Base-by-base conservation (phyloP, 2,329 filamentous ascomycete species). In the Xylariomycetidae sp. region DNA sequence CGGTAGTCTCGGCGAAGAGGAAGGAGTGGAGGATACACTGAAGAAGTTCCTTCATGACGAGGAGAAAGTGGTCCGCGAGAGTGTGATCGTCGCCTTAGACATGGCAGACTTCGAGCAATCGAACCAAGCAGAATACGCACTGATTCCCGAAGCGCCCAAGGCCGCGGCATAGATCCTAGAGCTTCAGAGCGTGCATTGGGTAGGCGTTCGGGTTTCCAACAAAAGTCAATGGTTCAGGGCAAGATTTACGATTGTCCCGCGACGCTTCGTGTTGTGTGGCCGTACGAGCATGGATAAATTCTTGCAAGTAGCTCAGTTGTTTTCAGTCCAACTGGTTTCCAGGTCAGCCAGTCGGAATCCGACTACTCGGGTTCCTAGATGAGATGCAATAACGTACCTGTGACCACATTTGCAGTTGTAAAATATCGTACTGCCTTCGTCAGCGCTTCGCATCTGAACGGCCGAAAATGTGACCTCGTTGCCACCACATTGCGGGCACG, bases 51-150 rank as follows among this genome's bases (percentile, higher is more conserved):
- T 97, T 45, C 69, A 95, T 44, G 94, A 98, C 59, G 80, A 88
- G 41, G 90, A 97, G 62, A 80, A 86, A 59, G 89, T 98, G 5
- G 92, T 98, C 26, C 79, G 88, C 39, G 92, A 98, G 57, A 97
- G 90, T 61, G 82, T 95, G 25, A 80, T 96, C 50, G 92, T 98
- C 36, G 92, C 92, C 27, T 71, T 98, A 46, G 92, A 98, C 61
- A 98, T 98, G 88, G 92, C 89, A 9, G 90, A 96, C 56, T 96
- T 88, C 54, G 92, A 98, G 70, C 88, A 85, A 69, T 85, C 80
- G 48, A 85, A 86, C 26, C 80, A 95, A 62, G 68, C 80, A 19
- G 89, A 98, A 58, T 98, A 98, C 69, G 92, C 92, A 29, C 74
- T 95, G 53, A 82, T 97, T 47, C 90, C 89, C 3, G 77, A 85